A percentile compares a stretch with the other conserved stretches of the same genome.
Conservation (phyloP, 1,284 basidiomycete species). For the Wolfiporia cocos region DNA sequence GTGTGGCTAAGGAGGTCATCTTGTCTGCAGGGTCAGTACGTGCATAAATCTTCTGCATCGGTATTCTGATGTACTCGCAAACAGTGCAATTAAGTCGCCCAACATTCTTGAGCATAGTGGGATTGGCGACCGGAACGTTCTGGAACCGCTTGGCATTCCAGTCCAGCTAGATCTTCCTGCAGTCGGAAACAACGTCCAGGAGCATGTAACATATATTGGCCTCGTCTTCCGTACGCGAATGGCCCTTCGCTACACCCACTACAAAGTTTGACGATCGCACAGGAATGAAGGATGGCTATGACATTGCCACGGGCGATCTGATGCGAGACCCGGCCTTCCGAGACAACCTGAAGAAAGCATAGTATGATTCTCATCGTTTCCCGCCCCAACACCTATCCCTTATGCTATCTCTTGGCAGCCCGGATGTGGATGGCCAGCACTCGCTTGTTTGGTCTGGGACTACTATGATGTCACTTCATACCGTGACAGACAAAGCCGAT, state of each 20-base stretch:
- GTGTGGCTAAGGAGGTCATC: slow-evolving; percentile 20
- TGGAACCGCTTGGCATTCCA: slow-evolving; percentile 23
- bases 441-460: slow-evolving; percentile 7
- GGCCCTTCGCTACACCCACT: no score
- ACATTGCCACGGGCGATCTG: slow-evolving; percentile 20
- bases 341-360: slow-evolving; percentile 13
- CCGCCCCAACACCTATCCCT: background rate
- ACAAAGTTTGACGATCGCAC: no score
- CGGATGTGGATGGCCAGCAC: slow-evolving; percentile 1
- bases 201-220: slow-evolving; percentile 19
- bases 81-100: slow-evolving; percentile 22
- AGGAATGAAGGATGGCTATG: slow-evolving; percentile 20
- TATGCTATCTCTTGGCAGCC: background rate
- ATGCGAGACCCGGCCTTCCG: slow-evolving; percentile 17
- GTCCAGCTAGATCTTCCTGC: slow-evolving; percentile 19
- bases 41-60: background rate
- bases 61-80: background rate
- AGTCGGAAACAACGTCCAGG: slow-evolving; percentile 32
- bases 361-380: slow-evolving; percentile 14
- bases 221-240: background rate
- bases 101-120: slow-evolving; percentile 37
- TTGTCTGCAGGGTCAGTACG: slow-evolving; percentile 19
- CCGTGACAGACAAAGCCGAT: slow-evolving; percentile 1
- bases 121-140: slow-evolving; percentile 24
- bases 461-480: slow-evolving; percentile 9